Conservation (phyloP, 345 rosid genomes). For the Microthlaspi erraticum region DNA sequence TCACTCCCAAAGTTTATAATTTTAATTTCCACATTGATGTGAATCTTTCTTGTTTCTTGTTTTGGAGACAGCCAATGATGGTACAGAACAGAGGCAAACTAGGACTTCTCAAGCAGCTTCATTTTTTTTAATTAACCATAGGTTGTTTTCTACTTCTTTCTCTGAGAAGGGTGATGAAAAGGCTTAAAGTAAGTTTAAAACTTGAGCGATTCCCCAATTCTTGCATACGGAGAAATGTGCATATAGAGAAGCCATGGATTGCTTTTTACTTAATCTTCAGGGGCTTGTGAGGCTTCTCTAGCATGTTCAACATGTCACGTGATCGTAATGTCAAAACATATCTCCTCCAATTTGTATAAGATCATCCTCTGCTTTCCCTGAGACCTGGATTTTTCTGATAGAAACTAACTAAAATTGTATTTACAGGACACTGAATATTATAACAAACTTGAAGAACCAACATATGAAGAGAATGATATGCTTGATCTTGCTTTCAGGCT, state of each 20-base stretch:
- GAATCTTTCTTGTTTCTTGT: too few species aligned
- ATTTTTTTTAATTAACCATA: too few species aligned
- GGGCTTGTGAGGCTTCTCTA: constrained; percentile 95
- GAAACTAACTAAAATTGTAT: background rate
- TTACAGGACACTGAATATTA: constrained; percentile 71
- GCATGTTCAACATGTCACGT: constrained; percentile 98
- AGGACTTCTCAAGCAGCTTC: constrained; percentile 48
- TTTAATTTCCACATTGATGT: too few species aligned
- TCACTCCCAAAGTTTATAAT: too few species aligned
- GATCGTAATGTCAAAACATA: constrained; percentile 71
- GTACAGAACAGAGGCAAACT: constrained; percentile 43
- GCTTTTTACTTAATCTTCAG: constrained; percentile 49
- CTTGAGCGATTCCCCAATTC: constrained; percentile 6
- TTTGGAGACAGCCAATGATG: too few species aligned
- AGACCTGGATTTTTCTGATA: constrained; percentile 4
- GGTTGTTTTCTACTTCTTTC: constrained; percentile 45
- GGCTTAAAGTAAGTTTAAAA: constrained; percentile 66
- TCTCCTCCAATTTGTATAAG: background rate
- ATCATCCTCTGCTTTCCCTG: background rate
- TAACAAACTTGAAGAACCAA: constrained; percentile 91
- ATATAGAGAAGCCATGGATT: constrained; percentile 75
- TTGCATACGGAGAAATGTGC: constrained; percentile 4
- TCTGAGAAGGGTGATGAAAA: constrained; percentile 46
- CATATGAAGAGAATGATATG: constrained; percentile 98
- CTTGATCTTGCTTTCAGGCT: constrained; percentile 95